A percentile compares a stretch with the other conserved stretches of the same genome.
Conservation (phyloP, 345 rosid species). For the Brassica carinata region DNA sequence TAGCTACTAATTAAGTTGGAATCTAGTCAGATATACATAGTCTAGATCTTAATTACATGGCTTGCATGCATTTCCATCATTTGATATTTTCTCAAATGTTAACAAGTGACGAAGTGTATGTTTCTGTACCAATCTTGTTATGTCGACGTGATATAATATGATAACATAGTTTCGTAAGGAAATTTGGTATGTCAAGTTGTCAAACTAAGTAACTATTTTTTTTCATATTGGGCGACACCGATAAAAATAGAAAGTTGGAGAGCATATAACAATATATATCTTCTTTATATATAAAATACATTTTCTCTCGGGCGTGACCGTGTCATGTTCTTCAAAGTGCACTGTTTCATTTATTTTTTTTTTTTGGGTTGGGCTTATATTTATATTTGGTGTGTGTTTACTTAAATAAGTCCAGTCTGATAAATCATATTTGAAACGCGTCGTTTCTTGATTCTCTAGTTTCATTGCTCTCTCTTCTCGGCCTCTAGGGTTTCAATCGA, state of each 20-base stretch:
- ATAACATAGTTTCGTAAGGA: not conserved
- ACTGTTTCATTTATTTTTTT: no score
- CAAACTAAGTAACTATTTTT: not conserved
- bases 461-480: no score
- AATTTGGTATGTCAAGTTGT: not conserved
- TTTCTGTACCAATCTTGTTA: not conserved
- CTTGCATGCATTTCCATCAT: slow-evolving; percentile 10
- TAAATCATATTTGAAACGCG: no score
- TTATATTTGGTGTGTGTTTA: no score
- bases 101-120: not conserved
- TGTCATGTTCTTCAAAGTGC: no score
- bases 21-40: slow-evolving; percentile 18
- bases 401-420: no score
- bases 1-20: slow-evolving; percentile 14
- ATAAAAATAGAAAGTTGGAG: not conserved
- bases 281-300: no score
- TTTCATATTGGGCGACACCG: not conserved
- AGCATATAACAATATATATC: not conserved
- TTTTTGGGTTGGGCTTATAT: no score
- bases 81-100: not conserved
- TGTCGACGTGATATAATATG: not conserved
- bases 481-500: no score
- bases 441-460: no score
- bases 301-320: no score
- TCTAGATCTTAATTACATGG: not conserved